Evolutionary conservation across 1,284 basidiomycete species (phyloP).

Genomic region (Apiotrichum laibachii): DNA sequence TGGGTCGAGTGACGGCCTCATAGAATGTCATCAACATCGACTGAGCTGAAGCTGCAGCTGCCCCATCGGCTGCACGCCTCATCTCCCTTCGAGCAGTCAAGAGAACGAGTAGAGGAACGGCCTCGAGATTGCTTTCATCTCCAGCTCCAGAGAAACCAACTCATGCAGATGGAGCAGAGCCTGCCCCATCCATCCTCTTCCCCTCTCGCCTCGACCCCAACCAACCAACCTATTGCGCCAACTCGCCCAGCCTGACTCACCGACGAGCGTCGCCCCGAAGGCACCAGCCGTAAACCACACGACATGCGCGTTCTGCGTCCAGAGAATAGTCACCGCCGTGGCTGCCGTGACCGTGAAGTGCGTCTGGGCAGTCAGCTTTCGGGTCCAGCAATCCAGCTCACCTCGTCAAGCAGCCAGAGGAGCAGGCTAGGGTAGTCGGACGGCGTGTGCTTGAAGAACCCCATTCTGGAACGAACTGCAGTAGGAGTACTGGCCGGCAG

Average conservation of each 20-base stretch:
- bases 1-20: too few relatives aligned
- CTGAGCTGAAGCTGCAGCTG: too few relatives aligned
- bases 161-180: too few relatives aligned
- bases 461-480: not conserved
- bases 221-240: too few relatives aligned
- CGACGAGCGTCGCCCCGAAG: conserved; percentile 57
- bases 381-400: conserved; percentile 1
- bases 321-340: conserved; percentile 61
- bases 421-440: conserved; percentile 40
- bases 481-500: too few relatives aligned
- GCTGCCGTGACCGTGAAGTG: conserved; percentile 59
- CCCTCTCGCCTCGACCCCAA: not conserved
- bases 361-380: conserved; percentile 34
- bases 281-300: conserved; percentile 68
- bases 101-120: too few relatives aligned
- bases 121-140: too few relatives aligned
- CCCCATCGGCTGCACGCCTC: too few relatives aligned
- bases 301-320: conserved; percentile 66
- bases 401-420: conserved; percentile 42
- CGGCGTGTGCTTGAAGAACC: conserved; percentile 12
- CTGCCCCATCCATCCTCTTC: too few relatives aligned
- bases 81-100: too few relatives aligned
- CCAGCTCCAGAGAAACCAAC: too few relatives aligned
- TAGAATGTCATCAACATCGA: too few relatives aligned
- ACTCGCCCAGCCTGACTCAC: conserved; percentile 21